Conservation (phyloP, 2,329 filamentous ascomycete genomes). For the Nakataea oryzae region DNA sequence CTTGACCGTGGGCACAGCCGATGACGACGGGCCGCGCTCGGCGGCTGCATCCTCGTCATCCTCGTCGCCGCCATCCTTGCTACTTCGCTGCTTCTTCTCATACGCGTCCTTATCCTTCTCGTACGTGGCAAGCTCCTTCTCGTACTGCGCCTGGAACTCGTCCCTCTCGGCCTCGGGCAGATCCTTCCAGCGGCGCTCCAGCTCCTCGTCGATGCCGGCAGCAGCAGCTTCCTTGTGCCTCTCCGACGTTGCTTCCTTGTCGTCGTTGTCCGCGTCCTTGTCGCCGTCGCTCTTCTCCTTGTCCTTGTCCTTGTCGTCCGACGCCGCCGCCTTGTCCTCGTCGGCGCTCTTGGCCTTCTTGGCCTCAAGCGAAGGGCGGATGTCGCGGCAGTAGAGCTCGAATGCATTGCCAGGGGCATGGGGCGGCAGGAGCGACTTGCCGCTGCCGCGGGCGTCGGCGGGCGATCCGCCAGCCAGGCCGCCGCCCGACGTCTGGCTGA, state of each 20-base stretch:
- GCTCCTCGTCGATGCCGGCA: constrained; percentile 39
- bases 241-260: neutral
- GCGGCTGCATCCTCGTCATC: constrained; percentile 4
- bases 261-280: constrained; percentile 3
- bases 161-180: constrained; percentile 38
- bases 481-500: constrained; percentile 30
- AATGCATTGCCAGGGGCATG: constrained; percentile 39
- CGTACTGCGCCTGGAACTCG: constrained; percentile 32
- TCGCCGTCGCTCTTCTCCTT: constrained; percentile 28
- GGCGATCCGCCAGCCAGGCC: constrained; percentile 23
- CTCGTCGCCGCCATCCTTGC: neutral
- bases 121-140: constrained; percentile 27
- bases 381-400: constrained; percentile 43
- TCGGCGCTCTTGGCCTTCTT: constrained; percentile 33
- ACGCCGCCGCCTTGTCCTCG: constrained; percentile 11
- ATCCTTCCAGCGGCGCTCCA: constrained; percentile 43
- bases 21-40: neutral
- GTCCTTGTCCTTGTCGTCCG: constrained; percentile 26
- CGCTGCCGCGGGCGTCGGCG: constrained; percentile 26
- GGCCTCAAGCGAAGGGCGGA: constrained; percentile 29
- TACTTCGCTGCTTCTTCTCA: constrained; percentile 3
- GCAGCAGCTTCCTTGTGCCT: constrained; percentile 11
- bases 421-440: constrained; percentile 19
- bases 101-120: constrained; percentile 28
- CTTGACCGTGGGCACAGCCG: neutral